Evolutionary conservation across 441 rosid genomes (phyloP), one percentile per base, ranked within the genome.

Genomic region (Pelargonium myrrhifolium): DNA sequence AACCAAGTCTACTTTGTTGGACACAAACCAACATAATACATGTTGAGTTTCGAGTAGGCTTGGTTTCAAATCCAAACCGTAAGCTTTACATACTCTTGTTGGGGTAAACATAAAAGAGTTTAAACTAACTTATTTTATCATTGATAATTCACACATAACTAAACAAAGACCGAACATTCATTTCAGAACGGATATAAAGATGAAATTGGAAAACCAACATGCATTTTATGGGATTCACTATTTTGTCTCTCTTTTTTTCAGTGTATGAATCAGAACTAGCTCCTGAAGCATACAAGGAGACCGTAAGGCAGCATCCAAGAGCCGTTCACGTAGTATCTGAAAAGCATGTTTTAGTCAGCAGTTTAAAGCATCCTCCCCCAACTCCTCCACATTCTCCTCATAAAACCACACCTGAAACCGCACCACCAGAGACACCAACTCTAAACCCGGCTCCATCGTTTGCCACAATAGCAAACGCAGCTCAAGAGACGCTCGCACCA

Each of bases 221-320:
- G 18, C 40, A 26, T 68, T 37, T 4, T 47, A 15, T 60, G 6
- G 42, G 17, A 8, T 24, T 10, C 43, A 2, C 15, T 22, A 26
- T 8, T 71, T 76, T 45, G 8, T 62, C 15, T 31, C 5, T 39
- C 56, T 39, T 53, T 35, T 74, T 77, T 75, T 3, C 82, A 93
- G 98, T 87, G 91, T 87, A 93, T 69, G 98, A 93, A 78, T 89
- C 97, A 18, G 92, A 90, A 78, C 76, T 85, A 59, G 97, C 97
- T 6, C 93, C 97, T 22, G 87, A 82, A 62, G 82, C 74, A 45
- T 79, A 74, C 24, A 86, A 79, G 79, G 80, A 78, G 76, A 68
- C 75, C 3, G 89, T 91, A 0, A 83, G 83, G 73, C 87, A 86
- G 72, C 84, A 83, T 84, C 92, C 92, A 0, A 79, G 93, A 70